These are phyloP conservation scores for Orbilia blumenaviensis DNA, from an alignment of 2,329 filamentous ascomycete genomes.

Conservation along the genomic window DNA sequence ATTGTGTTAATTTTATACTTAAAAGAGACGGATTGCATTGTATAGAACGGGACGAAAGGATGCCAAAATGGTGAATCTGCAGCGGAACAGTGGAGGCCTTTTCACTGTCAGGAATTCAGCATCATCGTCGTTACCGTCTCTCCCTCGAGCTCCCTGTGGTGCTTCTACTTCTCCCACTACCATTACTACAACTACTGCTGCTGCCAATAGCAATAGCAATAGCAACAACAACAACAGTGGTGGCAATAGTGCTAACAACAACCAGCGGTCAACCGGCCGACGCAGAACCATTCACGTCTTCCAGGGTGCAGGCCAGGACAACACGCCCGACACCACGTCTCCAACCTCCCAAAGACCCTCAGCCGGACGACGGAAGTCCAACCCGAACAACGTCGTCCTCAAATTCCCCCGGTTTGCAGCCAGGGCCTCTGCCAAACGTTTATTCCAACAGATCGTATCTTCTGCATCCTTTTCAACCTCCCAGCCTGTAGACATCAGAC, in stretches of 20 bases:
- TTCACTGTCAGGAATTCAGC: constrained; percentile 33
- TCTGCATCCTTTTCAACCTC: constrained; percentile 53
- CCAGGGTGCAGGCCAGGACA: constrained; percentile 13
- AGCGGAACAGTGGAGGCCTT: constrained; percentile 41
- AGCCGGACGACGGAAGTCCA: constrained; percentile 39
- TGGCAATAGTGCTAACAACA: too few species aligned
- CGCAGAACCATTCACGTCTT: constrained; percentile 35
- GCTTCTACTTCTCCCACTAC: background rate
- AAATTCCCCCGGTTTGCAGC: constrained; percentile 46
- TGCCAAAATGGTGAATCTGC: constrained; percentile 48
- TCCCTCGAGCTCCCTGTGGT: too few species aligned
- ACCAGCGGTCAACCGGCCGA: constrained; percentile 9
- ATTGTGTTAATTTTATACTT: background rate
- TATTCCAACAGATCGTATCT: constrained; percentile 56
- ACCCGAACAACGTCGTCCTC: constrained; percentile 33
- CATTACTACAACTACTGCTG: background rate
- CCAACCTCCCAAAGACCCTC: constrained; percentile 17
- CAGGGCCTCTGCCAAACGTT: constrained; percentile 55
- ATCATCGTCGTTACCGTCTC: constrained; percentile 9
- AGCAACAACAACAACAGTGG: background rate
- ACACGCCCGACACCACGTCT: constrained; percentile 21
- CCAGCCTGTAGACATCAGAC: constrained; percentile 44
- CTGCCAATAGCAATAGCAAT: background rate
- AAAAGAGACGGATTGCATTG: background rate
- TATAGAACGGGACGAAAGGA: constrained; percentile 26